Base-by-base conservation (phyloP, 2,329 filamentous ascomycete genomes). In the Gaeumannomyces sp. region DNA sequence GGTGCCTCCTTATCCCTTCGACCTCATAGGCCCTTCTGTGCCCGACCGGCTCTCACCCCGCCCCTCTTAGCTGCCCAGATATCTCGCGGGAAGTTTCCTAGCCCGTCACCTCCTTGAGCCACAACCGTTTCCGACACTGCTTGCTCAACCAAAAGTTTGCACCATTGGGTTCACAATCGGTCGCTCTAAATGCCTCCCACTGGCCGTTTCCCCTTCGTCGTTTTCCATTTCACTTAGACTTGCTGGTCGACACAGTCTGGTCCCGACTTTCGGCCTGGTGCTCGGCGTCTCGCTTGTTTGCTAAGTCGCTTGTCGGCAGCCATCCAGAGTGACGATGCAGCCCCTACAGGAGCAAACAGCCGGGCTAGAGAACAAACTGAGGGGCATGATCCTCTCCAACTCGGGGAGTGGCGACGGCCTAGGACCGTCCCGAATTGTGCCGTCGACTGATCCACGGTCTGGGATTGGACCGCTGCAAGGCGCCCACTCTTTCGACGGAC, bases 331-430 rank as follows among this genome's bases (percentile, higher is more conserved):
- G 45, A 53, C n/a, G 45, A 63, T 63, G 62, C 28, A 63, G 57
- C 53, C 29, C 29, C 56, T 33, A 13, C 28, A 22, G 56, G 62
- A 31, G 22, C 62, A 35, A 16, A 13, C 28, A 22, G 13, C 62
- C 27, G 61, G 45, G 27, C 57, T 64, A 27, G 62, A 64, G 57
- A 57, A 50, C 35, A 64, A 28, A 35, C 31, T 64, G 27, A 25
- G 62, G n/a, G 57, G 56, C 58, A 33, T 64, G 11, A 59, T 64
- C 19, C 56, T 64, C 31, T 59, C 62, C 53, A 64, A 59, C 62
- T 29, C 58, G 35, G 62, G 56, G 27, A 50, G n/a, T 33, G 62
- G 58, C n/a, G 56, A 45, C 33, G 31, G 53, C n/a, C 4, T 25
- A 27, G 28, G 50, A 25, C 25, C 28, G 19, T 31, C 27, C n/a